Evolutionary conservation across 371 early-diverging fungal genomes (phyloP).

Genomic region (Phascolomyces articulosus): DNA sequence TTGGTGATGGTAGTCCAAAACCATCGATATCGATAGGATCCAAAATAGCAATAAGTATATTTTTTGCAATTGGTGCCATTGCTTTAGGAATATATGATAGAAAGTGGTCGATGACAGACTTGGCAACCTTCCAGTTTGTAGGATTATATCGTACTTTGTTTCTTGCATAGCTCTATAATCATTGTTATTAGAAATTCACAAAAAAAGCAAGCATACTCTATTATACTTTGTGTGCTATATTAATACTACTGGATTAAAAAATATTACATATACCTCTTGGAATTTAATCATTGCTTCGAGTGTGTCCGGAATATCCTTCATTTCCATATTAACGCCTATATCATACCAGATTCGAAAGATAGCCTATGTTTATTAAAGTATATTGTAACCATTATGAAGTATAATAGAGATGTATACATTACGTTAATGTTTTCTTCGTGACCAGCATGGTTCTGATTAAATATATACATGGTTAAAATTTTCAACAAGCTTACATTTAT

Average conservation of each 20-base stretch:
- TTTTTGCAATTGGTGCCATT: slow-evolving; percentile 14
- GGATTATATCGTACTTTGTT: slow-evolving; percentile 16
- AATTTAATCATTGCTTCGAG: slow-evolving; percentile 38
- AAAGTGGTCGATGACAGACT: slow-evolving; percentile 26
- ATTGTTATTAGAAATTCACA: too few relatives aligned
- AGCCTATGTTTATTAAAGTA: slow-evolving; percentile 6
- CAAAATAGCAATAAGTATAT: slow-evolving; percentile 20
- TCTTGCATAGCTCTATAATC: slow-evolving; percentile 10
- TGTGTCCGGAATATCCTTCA: slow-evolving; percentile 55
- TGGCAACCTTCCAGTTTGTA: slow-evolving; percentile 29
- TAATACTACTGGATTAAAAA: too few relatives aligned
- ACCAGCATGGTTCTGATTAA: too few relatives aligned
- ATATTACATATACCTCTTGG: slow-evolving; percentile 19
- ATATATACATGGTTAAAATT: too few relatives aligned
- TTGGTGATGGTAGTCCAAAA: slow-evolving; percentile 20
- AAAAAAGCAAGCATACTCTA: too few relatives aligned
- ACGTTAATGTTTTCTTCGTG: too few relatives aligned
- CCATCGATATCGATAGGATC: slow-evolving; percentile 25
- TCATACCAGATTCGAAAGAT: slow-evolving; percentile 47
- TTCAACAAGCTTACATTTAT: slow-evolving; percentile 30
- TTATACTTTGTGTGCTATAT: neutral
- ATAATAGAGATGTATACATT: too few relatives aligned
- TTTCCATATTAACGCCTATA: slow-evolving; percentile 44
- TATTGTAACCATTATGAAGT: too few relatives aligned
- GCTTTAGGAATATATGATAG: slow-evolving; percentile 25